Evolutionary conservation across 1,284 basidiomycete genomes (phyloP).

Genomic region (Uromyces viciae-fabae): DNA sequence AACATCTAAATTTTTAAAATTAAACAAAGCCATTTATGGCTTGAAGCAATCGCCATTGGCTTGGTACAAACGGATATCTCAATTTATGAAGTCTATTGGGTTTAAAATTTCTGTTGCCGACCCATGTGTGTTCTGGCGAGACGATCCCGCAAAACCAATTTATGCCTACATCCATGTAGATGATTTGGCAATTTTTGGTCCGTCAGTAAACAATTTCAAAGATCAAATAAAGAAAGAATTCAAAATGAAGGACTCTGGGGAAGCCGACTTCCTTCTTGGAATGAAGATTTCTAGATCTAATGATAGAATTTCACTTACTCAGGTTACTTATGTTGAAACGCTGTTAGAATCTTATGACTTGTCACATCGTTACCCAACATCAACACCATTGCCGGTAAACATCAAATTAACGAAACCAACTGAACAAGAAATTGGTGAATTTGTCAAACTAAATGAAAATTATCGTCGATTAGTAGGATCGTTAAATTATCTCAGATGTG

Average conservation of each 20-base stretch:
- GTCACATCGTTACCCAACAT: too few relatives aligned
- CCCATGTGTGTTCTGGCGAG: constrained; percentile 8
- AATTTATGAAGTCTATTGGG: not conserved
- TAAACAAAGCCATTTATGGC: not conserved
- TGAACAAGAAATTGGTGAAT: too few relatives aligned
- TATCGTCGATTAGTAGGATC: too few relatives aligned
- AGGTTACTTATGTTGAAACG: not conserved
- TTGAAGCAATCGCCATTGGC: not conserved
- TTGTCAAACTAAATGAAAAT: too few relatives aligned
- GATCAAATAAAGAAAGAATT: not conserved
- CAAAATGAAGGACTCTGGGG: constrained; percentile 7
- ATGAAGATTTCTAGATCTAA: constrained; percentile 3
- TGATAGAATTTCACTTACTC: not conserved
- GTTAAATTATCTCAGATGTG: too few relatives aligned
- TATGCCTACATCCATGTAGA: constrained; percentile 1
- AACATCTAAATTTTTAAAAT: not conserved
- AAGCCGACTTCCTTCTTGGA: not conserved
- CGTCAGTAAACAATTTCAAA: not conserved
- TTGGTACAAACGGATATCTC: not conserved
- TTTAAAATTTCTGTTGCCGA: not conserved
- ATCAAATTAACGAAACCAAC: too few relatives aligned
- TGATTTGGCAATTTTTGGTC: not conserved
- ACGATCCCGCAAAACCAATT: not conserved
- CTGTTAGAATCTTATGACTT: too few relatives aligned
- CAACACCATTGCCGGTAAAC: too few relatives aligned